Base-by-base conservation (phyloP, 345 rosid species). In the Ceriops tagal region DNA sequence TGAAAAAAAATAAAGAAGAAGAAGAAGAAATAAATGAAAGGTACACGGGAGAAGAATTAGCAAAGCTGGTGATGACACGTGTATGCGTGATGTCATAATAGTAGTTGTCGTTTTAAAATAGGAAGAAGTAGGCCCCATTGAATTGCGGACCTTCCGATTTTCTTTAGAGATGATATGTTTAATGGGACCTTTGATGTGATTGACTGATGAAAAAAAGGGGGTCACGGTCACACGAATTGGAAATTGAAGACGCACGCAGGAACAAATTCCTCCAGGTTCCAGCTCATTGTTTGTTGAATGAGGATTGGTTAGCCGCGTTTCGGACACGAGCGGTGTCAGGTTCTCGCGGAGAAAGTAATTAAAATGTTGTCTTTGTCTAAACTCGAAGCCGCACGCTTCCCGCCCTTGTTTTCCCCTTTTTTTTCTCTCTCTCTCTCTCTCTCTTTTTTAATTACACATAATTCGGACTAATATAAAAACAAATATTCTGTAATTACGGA, bases 51-150 rank as follows among this genome's bases (percentile, higher is more conserved):
- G 58, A 30, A 15, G 65, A 43, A 22, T 5, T 26, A 35, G 61
- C 51, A 86, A 74, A 83, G 64, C 72, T 62, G 21, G 73, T 30
- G 77, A 13, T 21, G 81, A 73, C 92, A 92, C 87, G 85, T 86
- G 85, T 74, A 31, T 0, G 9, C 20, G 5, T 31, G 5, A 74
- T 1, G 35, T 3, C 49, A 43, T 11, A 43, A 13, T 13, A 43
- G 3, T 13, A 43, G 3, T 11, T 13, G 49, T 11, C 47, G 47
- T 39, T 39, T 16, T 2, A 10, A 39, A 39, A 16, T 15, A 9
- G 15, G 47, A 37, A 8, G 47, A 39, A 11, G 47, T 2, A 39
- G 47, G 11, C 43, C 15, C 46, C 46, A 39, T 2, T 10, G 46
- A 1, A 9, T 0, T 8, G 46, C 46, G 15, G 46, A 39, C 11